phyloP scores from a whole-genome alignment of 2,329 filamentous ascomycete genomes.

The Aspergillus transmontanensis region DNA sequence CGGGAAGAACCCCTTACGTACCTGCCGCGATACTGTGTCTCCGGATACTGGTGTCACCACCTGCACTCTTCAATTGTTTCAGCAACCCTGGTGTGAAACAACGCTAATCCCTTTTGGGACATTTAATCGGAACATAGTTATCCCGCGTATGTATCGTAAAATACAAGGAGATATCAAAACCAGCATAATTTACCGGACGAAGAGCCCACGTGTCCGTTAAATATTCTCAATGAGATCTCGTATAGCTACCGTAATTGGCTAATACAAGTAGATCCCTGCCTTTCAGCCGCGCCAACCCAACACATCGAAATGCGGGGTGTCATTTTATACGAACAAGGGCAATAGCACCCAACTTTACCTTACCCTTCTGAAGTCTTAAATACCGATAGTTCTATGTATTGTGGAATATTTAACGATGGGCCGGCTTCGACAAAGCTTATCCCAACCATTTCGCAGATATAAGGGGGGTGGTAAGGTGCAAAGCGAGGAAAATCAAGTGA shows the following conservation, averaged over 20 bases:
- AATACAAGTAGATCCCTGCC: neutral
- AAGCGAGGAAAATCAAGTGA: too few relatives aligned
- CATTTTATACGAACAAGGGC: neutral
- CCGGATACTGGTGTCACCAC: slow-evolving; percentile 11
- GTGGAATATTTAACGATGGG: neutral
- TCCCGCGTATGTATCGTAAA: neutral
- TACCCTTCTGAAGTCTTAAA: too few relatives aligned
- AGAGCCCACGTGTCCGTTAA: too few relatives aligned
- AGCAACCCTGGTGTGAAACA: slow-evolving; percentile 10
- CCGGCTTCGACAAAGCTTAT: too few relatives aligned
- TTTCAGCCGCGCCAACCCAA: neutral
- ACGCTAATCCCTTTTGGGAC: neutral
- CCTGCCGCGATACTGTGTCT: too few relatives aligned
- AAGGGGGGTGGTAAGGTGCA: too few relatives aligned
- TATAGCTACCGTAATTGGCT: too few relatives aligned
- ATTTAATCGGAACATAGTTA: neutral
- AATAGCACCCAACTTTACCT: too few relatives aligned
- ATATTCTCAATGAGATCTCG: too few relatives aligned
- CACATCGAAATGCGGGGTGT: neutral
- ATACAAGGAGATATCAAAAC: neutral
- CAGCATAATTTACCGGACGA: neutral
- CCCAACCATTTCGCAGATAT: too few relatives aligned
- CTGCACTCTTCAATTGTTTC: slow-evolving; percentile 13
- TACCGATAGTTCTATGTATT: neutral
- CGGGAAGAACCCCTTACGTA: too few relatives aligned